Percentiles rank a stretch among this genome's conserved stretches.
Evolutionary conservation across 495 filamentous ascomycete genomes (phyloP).

Genomic region (Tuber magnatum): DNA sequence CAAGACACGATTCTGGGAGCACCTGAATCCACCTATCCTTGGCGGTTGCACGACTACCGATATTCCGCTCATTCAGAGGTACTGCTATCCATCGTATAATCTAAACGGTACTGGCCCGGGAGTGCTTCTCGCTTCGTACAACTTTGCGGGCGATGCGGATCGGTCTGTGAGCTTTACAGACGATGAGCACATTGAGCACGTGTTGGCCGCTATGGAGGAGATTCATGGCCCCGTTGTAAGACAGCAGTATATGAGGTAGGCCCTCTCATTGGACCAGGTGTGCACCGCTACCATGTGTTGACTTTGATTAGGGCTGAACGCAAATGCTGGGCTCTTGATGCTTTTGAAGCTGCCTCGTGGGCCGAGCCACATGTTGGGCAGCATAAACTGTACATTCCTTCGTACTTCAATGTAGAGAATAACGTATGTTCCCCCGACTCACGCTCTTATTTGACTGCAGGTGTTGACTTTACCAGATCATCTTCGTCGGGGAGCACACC

Average conservation of each 20-base stretch:
- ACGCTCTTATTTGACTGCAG: not conserved
- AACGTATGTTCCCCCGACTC: conserved; percentile 41
- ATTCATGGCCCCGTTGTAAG: conserved; percentile 54
- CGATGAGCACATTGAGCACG: conserved; percentile 51
- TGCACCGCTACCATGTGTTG: not conserved
- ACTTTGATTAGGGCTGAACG: conserved; percentile 23
- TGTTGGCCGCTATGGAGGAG: conserved; percentile 54
- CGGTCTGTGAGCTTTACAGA: conserved; percentile 47
- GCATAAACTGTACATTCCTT: conserved; percentile 60
- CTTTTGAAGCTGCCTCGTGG: conserved; percentile 52
- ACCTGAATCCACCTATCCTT: conserved; percentile 54
- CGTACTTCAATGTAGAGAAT: conserved; percentile 62
- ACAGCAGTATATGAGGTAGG: conserved; percentile 54
- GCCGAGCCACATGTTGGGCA: conserved; percentile 52
- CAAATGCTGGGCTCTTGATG: conserved; percentile 55
- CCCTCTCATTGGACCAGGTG: not conserved
- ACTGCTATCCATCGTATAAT: conserved; percentile 61
- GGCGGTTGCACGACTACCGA: conserved; percentile 56
- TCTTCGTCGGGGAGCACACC: conserved; percentile 66
- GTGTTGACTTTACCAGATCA: conserved; percentile 43
- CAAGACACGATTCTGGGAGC: conserved; percentile 62
- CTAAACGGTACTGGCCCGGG: conserved; percentile 58
- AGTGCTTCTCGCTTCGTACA: conserved; percentile 56
- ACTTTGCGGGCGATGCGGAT: conserved; percentile 45
- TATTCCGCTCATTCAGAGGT: conserved; percentile 50